Conservation (phyloP, 169 alveolate genomes). For the Eimeria necatrix region DNA sequence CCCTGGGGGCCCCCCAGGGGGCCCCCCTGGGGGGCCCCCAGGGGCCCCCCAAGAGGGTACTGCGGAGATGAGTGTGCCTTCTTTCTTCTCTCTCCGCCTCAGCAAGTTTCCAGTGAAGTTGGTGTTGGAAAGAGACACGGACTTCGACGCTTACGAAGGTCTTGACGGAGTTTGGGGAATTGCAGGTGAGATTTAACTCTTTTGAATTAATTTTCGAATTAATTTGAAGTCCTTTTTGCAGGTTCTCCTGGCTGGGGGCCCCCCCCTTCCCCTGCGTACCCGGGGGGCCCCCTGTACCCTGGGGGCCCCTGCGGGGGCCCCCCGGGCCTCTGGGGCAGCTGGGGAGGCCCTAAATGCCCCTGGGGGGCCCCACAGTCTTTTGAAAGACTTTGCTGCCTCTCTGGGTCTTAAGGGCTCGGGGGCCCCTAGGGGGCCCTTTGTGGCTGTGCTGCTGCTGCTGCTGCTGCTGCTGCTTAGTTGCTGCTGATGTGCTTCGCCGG, state of each 20-base stretch:
- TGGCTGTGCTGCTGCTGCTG: too few species aligned
- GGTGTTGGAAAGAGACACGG: conserved; percentile 53
- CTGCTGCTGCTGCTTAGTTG: too few species aligned
- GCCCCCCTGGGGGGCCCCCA: neutral
- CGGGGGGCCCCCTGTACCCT: too few species aligned
- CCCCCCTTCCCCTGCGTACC: too few species aligned
- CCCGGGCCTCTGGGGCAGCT: too few species aligned
- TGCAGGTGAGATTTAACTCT: conserved; percentile 52
- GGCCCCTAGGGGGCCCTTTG: too few species aligned
- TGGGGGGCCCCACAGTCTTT: too few species aligned
- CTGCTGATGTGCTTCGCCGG: too few species aligned
- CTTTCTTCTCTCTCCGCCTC: neutral
- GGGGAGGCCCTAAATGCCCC: too few species aligned
- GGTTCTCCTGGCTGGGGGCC: neutral
- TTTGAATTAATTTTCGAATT: neutral
- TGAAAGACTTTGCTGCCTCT: too few species aligned
- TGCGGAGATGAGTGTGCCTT: neutral
- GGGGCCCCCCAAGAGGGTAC: neutral
- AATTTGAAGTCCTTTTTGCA: neutral
- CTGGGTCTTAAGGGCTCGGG: too few species aligned
- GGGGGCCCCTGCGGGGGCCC: too few species aligned
- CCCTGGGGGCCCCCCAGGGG: neutral
- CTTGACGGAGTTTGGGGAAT: conserved; percentile 72
- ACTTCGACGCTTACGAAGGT: conserved; percentile 58
- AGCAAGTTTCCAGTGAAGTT: conserved; percentile 50